Evolutionary conservation across 2,329 filamentous ascomycete genomes (phyloP), one percentile per base, ranked within the genome.

Genomic region (Aspergillus brasiliensis): DNA sequence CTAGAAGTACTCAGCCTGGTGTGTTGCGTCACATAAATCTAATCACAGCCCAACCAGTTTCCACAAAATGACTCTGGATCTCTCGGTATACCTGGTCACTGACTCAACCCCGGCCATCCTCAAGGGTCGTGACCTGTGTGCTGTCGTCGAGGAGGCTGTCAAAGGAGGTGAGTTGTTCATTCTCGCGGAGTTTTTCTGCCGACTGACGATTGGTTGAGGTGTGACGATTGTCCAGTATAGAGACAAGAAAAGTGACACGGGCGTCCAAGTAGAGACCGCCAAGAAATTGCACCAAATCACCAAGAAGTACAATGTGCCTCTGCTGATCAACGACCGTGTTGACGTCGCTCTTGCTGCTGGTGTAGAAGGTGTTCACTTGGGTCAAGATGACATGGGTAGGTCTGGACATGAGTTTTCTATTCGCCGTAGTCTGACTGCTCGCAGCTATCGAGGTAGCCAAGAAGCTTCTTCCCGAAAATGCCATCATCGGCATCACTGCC

Each of bases 301-400:
- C 19, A 81, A 81, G 64, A 80, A 81, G 49, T 82, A 90, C 71
- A 81, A 82, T 15, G 86, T 97, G 3, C 94, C 94, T 28, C 83
- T 98, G 59, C 81, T 98, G 57, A 92, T 98, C 80, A 98, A 98
- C 73, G 95, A 98, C 74, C 87, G 93, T 11, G 85, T 97, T 5
- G 93, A 97, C 73, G 91, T 98, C 25, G 93, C 92, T 8, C 83
- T 92, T 17, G 92, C 92, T 13, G 85, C 93, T 46, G 91, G 88
- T 11, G 95, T 91, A 59, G 94, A 97, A 78, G 95, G 95, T 48
- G 92, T 97, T 8, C 95, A 98, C 75, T 85, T 98, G 52, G 95
- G 95, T 6, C 94, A 98, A 79, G 93, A 97, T 83, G 94, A 98
- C 75, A 88, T 97, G 82, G 82, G 89, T 91, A 75, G 66, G 83